These are phyloP conservation scores for Eucalyptus regnans DNA, from an alignment of 345 rosid genomes.

Conservation along the genomic window DNA sequence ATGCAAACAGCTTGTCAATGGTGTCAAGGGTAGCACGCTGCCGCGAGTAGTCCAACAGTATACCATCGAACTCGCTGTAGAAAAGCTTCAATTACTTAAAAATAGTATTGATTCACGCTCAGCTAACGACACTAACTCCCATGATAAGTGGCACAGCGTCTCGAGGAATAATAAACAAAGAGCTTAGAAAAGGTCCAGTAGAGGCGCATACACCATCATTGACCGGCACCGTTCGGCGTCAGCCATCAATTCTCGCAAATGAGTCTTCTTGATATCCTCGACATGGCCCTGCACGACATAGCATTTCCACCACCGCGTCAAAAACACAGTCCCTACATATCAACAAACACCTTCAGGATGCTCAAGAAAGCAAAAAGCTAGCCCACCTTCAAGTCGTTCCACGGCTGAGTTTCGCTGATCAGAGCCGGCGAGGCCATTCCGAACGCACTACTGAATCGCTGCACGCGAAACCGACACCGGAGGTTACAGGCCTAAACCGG, in stretches of 20 bases:
- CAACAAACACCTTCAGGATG: not conserved
- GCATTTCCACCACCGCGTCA: not conserved
- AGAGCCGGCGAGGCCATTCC: slow-evolving; percentile 55
- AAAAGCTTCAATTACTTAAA: not conserved
- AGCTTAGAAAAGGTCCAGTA: not conserved
- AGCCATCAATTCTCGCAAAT: slow-evolving; percentile 70
- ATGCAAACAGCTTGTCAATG: slow-evolving; percentile 43
- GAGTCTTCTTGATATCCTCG: slow-evolving; percentile 59
- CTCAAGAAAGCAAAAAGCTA: not conserved
- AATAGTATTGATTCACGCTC: not conserved
- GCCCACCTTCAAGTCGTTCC: slow-evolving; percentile 84
- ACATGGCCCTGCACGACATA: slow-evolving; percentile 41
- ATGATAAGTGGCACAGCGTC: not conserved
- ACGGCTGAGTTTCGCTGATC: slow-evolving; percentile 60
- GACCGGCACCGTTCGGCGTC: slow-evolving; percentile 58
- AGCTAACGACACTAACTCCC: not conserved
- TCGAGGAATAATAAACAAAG: not conserved
- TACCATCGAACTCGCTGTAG: slow-evolving; percentile 62
- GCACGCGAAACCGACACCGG: not conserved
- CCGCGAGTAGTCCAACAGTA: slow-evolving; percentile 70
- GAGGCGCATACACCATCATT: slow-evolving; percentile 54
- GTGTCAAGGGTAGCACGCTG: slow-evolving; percentile 65
- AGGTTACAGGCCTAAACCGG: not conserved
- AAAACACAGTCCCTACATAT: not conserved
- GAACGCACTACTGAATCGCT: not conserved